These are phyloP conservation scores for Trichoderma reesei DNA, from an alignment of 495 filamentous ascomycete genomes.

Conservation along the genomic window DNA sequence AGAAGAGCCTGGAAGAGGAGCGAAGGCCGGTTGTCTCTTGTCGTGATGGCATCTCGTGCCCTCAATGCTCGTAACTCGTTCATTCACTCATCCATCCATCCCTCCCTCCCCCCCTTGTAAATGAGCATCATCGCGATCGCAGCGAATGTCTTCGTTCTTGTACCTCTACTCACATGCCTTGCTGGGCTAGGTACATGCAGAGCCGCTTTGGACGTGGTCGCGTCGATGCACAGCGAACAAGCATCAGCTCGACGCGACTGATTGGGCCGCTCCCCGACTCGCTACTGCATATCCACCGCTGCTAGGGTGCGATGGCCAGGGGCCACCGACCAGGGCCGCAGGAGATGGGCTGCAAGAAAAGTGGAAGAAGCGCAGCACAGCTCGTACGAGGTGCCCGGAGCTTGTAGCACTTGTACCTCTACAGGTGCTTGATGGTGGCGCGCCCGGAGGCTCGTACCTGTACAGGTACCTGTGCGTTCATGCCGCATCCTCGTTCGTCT, in stretches of 20 bases:
- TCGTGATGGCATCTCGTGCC: no score
- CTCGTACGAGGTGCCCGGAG: no score
- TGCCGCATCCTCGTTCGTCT: neutral
- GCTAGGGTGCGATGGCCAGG: neutral
- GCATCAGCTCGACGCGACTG: neutral
- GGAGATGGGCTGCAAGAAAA: neutral
- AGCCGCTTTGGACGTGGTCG: neutral
- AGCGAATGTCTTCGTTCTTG: neutral
- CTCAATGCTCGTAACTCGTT: no score
- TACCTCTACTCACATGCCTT: neutral
- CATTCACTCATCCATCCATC: neutral
- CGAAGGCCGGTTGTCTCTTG: no score
- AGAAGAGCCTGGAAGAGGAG: no score
- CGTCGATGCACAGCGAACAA: conserved; percentile 6
- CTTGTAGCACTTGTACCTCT: no score
- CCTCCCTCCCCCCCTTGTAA: neutral
- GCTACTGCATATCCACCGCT: neutral
- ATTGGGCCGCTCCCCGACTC: neutral
- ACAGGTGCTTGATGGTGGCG: neutral
- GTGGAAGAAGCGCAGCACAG: no score
- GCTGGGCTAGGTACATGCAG: neutral
- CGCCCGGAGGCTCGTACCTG: neutral
- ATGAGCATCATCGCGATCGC: neutral
- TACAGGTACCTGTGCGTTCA: neutral
- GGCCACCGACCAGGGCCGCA: conserved; percentile 3